Conservation (phyloP, 2,329 filamentous ascomycete genomes). For the Aspergillus fijiensis region DNA sequence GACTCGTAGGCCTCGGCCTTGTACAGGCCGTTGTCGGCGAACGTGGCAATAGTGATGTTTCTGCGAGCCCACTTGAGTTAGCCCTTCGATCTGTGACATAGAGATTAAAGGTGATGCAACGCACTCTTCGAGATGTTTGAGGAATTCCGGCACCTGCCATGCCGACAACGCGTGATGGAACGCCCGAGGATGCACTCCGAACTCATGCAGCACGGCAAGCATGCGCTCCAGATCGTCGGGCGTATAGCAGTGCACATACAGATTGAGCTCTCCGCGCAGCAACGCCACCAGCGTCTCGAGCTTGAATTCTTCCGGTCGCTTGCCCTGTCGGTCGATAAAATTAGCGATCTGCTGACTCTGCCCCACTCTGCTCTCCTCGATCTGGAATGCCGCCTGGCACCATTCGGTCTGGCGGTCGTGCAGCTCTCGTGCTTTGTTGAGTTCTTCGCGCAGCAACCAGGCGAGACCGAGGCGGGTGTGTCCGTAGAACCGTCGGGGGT, state of each 20-base stretch:
- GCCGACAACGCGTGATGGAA: slow-evolving; percentile 72
- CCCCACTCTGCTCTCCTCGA: background rate
- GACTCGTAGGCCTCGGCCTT: slow-evolving; percentile 66
- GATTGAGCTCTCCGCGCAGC: slow-evolving; percentile 64
- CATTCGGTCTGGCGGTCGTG: background rate
- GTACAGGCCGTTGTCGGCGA: slow-evolving; percentile 72
- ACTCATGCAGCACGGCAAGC: slow-evolving; percentile 62
- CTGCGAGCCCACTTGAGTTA: background rate
- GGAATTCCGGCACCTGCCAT: slow-evolving; percentile 63
- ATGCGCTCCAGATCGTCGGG: slow-evolving; percentile 68
- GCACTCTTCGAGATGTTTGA: slow-evolving; percentile 3
- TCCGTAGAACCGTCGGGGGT: slow-evolving; percentile 62
- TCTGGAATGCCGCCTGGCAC: background rate
- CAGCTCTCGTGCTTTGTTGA: slow-evolving; percentile 47
- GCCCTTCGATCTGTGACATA: background rate
- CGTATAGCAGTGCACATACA: slow-evolving; percentile 73
- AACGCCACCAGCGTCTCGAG: slow-evolving; percentile 65
- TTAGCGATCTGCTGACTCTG: background rate
- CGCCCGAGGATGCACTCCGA: slow-evolving; percentile 64
- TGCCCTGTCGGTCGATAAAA: background rate
- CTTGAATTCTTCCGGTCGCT: slow-evolving; percentile 45
- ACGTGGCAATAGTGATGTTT: slow-evolving; percentile 57
- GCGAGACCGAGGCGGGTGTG: slow-evolving; percentile 66
- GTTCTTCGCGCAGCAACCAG: slow-evolving; percentile 67
- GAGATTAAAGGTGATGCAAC: background rate